Base-by-base conservation (phyloP, 2,329 filamentous ascomycete species). In the Apiospora aurea region DNA sequence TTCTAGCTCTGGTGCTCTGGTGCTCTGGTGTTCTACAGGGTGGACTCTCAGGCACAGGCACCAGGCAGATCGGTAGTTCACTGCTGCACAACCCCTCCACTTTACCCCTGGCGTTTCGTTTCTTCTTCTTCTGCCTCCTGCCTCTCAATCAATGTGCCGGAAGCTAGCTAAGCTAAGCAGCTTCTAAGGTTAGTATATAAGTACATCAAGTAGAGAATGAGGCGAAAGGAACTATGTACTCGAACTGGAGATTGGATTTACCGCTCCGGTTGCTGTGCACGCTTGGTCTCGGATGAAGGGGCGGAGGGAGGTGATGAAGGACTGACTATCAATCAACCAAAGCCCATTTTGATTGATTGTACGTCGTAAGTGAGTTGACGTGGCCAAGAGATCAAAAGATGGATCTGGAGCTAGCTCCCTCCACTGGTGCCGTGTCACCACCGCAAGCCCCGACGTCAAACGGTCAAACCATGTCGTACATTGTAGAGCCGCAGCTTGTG, bases 301-400 rank as follows among this genome's bases (percentile, higher is more conserved):
- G 41, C 34, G 7, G 34, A 38, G 7, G 34, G 34, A 8, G 34
- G 34, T 5, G 34, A 38, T 38, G 34, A 5, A 43, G 10, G 41
- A 43, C 41, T 43, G 41, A 43, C 41, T 43, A 43, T 43, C 41
- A 43, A 43, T 43, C 41, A 43, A 43, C 13, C 6, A 8, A 38
- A 5, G 34, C 5, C 7, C 41, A 11, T 6, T 43, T 43, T 29
- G 26, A 3, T 29, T 29, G 41, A 43, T 14, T 43, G 41, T 43
- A 43, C 41, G 49, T 26, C 49, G 49, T 53, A 53, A 53, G 11
- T 6, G 53, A 38, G 53, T 61, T 61, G 53, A 34, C 53, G 53
- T 38, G 53, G 26, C 53, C 29, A 61, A 61, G 53, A 61, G 53
- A 61, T 61, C 29, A 61, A 61, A 24, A 61, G 53, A 61, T 61